These are phyloP conservation scores for Eucalyptus sp. DNA, from an alignment of 345 rosid genomes.

Conservation along the genomic window DNA sequence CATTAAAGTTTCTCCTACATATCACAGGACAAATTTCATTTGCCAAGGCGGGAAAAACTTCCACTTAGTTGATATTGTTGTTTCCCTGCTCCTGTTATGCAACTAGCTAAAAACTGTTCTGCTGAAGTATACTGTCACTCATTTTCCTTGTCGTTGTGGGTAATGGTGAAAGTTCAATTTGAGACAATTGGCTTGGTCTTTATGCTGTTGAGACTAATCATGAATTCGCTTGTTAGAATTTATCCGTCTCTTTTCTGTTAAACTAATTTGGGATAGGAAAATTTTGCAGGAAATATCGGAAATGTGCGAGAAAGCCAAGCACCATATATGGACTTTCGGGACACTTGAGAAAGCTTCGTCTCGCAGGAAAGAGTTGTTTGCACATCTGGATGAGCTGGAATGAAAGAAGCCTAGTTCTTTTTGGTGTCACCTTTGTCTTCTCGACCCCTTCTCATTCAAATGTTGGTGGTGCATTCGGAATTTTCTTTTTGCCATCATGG, in stretches of 20 bases:
- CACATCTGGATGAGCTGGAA: slow-evolving; percentile 40
- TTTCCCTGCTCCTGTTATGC: not conserved
- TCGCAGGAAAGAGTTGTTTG: slow-evolving; percentile 43
- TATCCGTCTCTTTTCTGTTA: not conserved
- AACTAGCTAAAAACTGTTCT: not conserved
- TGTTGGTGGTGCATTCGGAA: not conserved
- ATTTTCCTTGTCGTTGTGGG: not conserved
- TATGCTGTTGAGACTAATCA: not conserved
- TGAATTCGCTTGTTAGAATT: not conserved
- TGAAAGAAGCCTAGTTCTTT: not conserved
- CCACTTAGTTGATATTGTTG: not conserved
- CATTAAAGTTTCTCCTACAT: not conserved
- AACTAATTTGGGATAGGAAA: not conserved
- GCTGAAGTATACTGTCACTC: not conserved
- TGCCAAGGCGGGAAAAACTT: not conserved
- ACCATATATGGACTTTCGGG: slow-evolving; percentile 68
- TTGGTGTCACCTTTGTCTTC: not conserved
- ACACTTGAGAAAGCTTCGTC: slow-evolving; percentile 54
- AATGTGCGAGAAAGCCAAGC: slow-evolving; percentile 34
- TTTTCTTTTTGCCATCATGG: not conserved
- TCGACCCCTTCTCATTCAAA: not conserved
- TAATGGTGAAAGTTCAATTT: not conserved
- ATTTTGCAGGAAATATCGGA: slow-evolving; percentile 49
- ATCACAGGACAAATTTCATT: not conserved
- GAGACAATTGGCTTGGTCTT: not conserved